A percentile compares a stretch with the other conserved stretches of the same genome.
phyloP scores from a whole-genome alignment of 805 yeast species.

The Helenozyma rhizophorensis region DNA sequence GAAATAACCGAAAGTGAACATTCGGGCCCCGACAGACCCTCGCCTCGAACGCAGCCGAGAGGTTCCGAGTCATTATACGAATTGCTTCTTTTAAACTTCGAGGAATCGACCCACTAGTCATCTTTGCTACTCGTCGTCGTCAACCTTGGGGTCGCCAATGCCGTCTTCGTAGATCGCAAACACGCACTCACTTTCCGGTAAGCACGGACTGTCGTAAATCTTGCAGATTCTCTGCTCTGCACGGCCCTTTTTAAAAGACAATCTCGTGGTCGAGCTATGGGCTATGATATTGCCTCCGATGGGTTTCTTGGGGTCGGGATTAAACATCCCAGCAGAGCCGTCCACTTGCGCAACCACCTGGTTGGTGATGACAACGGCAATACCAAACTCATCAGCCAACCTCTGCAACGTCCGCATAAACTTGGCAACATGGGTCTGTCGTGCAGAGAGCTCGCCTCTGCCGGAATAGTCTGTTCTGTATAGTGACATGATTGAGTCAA shows the following conservation, averaged over 20 bases:
- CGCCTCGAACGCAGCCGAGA: no score
- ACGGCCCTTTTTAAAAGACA: constrained; percentile 84
- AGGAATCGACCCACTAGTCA: no score
- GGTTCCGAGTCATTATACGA: no score
- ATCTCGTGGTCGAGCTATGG: constrained; percentile 91
- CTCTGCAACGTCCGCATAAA: constrained; percentile 89
- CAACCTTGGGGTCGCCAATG: constrained; percentile 90
- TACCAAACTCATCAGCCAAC: constrained; percentile 95
- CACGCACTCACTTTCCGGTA: constrained; percentile 92
- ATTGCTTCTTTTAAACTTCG: no score
- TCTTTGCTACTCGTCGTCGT: constrained; percentile 48
- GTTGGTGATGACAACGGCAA: constrained; percentile 87
- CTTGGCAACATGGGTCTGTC: constrained; percentile 92
- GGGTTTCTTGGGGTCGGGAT: constrained; percentile 97
- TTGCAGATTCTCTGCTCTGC: constrained; percentile 92
- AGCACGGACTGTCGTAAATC: constrained; percentile 92
- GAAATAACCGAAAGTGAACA: no score
- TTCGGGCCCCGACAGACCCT: no score
- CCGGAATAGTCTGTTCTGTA: constrained; percentile 94
- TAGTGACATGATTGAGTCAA: constrained; percentile 96
- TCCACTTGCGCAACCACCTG: constrained; percentile 99
- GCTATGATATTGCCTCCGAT: constrained; percentile 98
- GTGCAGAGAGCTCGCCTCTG: constrained; percentile 90
- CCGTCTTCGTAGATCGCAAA: constrained; percentile 97
- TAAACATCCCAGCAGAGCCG: constrained; percentile 74